These are phyloP conservation scores for Mollisiaceae sp. DNA, from an alignment of 2,329 filamentous ascomycete species.

Conservation along the genomic window DNA sequence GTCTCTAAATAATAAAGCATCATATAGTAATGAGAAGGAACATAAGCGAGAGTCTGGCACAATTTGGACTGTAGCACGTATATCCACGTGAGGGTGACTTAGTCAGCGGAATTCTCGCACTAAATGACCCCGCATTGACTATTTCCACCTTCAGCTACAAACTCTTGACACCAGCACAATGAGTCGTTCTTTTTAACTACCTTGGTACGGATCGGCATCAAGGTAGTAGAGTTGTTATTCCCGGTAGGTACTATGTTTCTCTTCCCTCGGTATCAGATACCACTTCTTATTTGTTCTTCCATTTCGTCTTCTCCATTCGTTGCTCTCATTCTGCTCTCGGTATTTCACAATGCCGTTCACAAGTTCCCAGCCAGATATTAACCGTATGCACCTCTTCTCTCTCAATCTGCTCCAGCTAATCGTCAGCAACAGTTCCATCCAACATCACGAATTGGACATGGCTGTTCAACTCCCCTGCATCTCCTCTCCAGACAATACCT, in stretches of 20 bases:
- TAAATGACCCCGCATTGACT: neutral
- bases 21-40: too few species aligned
- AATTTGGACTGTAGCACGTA: neutral
- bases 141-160: neutral
- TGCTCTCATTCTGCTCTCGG: neutral
- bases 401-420: slow-evolving; percentile 4
- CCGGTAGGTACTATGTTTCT: slow-evolving; percentile 5
- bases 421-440: slow-evolving; percentile 52
- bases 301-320: neutral
- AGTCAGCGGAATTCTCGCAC: neutral
- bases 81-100: neutral
- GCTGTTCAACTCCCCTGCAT: slow-evolving; percentile 62
- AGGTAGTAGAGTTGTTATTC: neutral
- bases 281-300: neutral
- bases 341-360: slow-evolving; percentile 35
- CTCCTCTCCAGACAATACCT: slow-evolving; percentile 46
- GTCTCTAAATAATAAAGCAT: too few species aligned
- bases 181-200: slow-evolving; percentile 1
- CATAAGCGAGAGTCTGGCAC: too few species aligned
- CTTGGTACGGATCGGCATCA: neutral
- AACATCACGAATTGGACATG: slow-evolving; percentile 64
- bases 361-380: slow-evolving; percentile 36
- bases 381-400: slow-evolving; percentile 21
- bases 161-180: neutral
- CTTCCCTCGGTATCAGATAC: neutral